These are phyloP conservation scores for Sanghuangporus sanghuang DNA, from an alignment of 1,284 basidiomycete species.

Conservation along the genomic window DNA sequence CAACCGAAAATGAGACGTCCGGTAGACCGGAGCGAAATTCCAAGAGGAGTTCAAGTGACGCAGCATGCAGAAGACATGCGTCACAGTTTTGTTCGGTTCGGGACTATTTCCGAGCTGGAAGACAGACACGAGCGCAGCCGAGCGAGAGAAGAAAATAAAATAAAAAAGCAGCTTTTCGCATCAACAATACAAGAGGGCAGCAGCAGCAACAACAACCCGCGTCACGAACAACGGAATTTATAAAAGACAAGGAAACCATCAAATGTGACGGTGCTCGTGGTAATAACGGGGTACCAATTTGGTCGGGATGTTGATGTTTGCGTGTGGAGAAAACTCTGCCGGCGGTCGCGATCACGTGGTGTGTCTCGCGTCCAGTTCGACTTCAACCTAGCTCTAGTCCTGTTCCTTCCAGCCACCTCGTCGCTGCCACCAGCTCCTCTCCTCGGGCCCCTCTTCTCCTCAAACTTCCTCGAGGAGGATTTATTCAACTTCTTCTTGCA, in stretches of 20 bases:
- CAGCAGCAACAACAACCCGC: neutral
- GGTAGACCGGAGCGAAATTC: neutral
- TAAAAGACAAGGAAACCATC: neutral
- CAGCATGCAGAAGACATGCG: neutral
- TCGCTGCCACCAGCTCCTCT: slow-evolving; percentile 20
- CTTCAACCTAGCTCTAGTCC: slow-evolving; percentile 2
- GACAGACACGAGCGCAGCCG: neutral
- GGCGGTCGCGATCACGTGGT: slow-evolving; percentile 11
- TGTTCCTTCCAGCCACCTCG: slow-evolving; percentile 3
- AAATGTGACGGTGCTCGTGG: neutral
- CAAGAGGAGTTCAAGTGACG: slow-evolving; percentile 1
- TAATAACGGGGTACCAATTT: neutral
- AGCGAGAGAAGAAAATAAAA: neutral
- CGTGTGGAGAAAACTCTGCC: neutral
- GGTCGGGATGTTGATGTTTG: neutral
- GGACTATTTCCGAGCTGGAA: neutral
- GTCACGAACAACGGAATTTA: neutral
- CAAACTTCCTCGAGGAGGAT: slow-evolving; percentile 19
- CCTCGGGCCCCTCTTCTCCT: slow-evolving; percentile 16
- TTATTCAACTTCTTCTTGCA: slow-evolving; percentile 27
- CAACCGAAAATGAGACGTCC: neutral
- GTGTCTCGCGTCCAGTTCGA: slow-evolving; percentile 3
- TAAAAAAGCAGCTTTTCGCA: neutral
- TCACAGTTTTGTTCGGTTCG: neutral
- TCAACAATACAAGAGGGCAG: neutral